These are phyloP conservation scores for Tothia fuscella DNA, from an alignment of 2,329 filamentous ascomycete species.

Conservation along the genomic window DNA sequence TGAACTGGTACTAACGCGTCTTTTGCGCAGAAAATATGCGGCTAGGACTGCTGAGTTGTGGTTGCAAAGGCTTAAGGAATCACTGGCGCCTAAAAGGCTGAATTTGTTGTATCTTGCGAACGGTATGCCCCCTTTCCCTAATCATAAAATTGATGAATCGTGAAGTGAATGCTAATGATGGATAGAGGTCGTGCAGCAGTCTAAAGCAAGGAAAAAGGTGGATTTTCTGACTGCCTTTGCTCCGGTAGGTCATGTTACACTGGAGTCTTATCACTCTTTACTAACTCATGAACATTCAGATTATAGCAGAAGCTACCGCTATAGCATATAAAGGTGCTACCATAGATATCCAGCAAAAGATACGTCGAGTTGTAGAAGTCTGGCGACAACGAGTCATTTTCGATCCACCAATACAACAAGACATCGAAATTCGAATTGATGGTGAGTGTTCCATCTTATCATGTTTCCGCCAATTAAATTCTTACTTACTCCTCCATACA, in stretches of 20 bases:
- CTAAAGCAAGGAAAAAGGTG: conserved; percentile 79
- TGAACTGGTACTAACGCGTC: conserved; percentile 2
- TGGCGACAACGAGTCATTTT: conserved; percentile 86
- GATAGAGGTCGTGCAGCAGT: conserved; percentile 88
- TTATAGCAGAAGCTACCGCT: conserved; percentile 82
- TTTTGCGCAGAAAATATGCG: conserved; percentile 61
- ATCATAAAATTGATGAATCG: conserved; percentile 1
- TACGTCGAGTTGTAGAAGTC: conserved; percentile 83
- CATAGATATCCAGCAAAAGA: conserved; percentile 74
- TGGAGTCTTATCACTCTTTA: background rate
- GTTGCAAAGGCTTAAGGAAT: conserved; percentile 81
- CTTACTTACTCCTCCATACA: conserved; percentile 13
- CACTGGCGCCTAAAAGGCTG: conserved; percentile 70
- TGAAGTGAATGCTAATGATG: conserved; percentile 13
- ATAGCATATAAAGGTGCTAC: conserved; percentile 85
- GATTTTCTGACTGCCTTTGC: conserved; percentile 90
- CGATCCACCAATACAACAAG: conserved; percentile 63
- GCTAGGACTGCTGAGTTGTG: conserved; percentile 86
- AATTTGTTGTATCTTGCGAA: conserved; percentile 93
- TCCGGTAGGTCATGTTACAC: conserved; percentile 38
- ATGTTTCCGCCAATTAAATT: background rate
- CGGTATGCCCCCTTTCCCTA: conserved; percentile 44
- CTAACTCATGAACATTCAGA: conserved; percentile 26
- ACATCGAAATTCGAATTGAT: conserved; percentile 67
- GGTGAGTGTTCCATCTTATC: conserved; percentile 38